phyloP scores from a whole-genome alignment of 2,329 filamentous ascomycete species.

The Colletotrichum trifolii region DNA sequence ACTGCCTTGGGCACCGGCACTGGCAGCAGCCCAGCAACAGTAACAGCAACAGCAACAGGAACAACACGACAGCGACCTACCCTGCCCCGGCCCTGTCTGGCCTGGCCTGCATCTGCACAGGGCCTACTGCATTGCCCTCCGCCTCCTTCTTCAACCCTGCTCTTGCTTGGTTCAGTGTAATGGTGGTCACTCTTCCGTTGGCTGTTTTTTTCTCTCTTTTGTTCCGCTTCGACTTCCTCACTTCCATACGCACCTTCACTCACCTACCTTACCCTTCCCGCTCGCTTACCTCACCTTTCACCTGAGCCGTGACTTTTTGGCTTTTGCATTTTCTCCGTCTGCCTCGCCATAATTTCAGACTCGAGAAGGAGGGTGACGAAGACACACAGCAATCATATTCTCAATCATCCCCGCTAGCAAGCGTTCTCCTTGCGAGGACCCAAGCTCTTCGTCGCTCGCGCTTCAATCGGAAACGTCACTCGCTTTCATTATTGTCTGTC shows the following conservation, averaged over 20 bases:
- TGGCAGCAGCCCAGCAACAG: slow-evolving; percentile 8
- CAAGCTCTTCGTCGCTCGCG: slow-evolving; percentile 16
- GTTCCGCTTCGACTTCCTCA: slow-evolving; percentile 17
- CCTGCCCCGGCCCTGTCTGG: neutral
- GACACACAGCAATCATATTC: too few relatives aligned
- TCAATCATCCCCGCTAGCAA: too few relatives aligned
- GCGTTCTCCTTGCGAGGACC: neutral
- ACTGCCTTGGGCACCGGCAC: neutral
- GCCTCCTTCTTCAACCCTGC: neutral
- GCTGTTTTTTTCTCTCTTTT: neutral
- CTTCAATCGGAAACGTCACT: slow-evolving; percentile 34
- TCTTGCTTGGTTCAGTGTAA: neutral
- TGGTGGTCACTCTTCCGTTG: neutral
- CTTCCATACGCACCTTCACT: neutral
- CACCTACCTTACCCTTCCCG: slow-evolving; percentile 24
- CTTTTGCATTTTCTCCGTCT: slow-evolving; percentile 1
- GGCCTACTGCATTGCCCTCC: neutral
- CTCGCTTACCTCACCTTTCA: slow-evolving; percentile 22
- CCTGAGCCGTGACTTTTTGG: slow-evolving; percentile 1
- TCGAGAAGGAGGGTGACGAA: too few relatives aligned
- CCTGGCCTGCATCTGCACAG: slow-evolving; percentile 13
- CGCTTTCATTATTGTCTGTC: slow-evolving; percentile 33
- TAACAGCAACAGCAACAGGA: neutral
- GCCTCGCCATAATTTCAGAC: too few relatives aligned
- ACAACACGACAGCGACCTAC: neutral